Conservation (phyloP, 352 stramenopile genomes). For the Globisporangium lucens region DNA sequence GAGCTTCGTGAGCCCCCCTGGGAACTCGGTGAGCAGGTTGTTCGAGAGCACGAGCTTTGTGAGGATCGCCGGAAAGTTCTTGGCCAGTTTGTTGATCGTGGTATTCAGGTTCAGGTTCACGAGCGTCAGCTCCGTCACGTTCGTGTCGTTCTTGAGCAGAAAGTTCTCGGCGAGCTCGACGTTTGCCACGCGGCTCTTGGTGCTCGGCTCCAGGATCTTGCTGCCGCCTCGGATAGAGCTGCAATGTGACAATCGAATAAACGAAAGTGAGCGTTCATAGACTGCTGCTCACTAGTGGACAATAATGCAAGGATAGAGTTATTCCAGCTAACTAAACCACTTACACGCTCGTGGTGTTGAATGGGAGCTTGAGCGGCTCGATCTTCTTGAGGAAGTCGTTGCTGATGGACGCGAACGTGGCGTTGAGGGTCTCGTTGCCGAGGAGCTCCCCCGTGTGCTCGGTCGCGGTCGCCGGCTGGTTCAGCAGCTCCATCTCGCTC, state of each 20-base stretch:
- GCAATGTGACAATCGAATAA: neutral
- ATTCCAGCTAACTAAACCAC: too few species aligned
- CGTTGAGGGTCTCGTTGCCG: neutral
- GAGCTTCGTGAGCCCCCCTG: neutral
- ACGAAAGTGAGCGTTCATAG: neutral
- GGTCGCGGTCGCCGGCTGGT: neutral
- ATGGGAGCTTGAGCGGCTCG: neutral
- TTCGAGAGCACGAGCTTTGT: constrained; percentile 7
- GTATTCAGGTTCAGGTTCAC: constrained; percentile 5
- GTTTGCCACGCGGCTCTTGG: neutral
- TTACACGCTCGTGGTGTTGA: constrained; percentile 2
- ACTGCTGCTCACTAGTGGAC: neutral
- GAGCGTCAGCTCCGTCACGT: constrained; percentile 4
- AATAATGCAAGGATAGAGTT: neutral
- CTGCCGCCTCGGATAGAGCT: neutral
- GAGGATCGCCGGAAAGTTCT: neutral
- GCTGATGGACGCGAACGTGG: neutral
- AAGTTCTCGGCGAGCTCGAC: neutral
- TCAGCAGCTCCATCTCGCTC: neutral
- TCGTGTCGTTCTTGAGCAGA: constrained; percentile 4
- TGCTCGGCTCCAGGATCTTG: neutral
- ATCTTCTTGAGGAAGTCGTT: constrained; percentile 3
- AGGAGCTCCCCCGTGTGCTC: neutral
- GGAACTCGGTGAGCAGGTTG: constrained; percentile 1
- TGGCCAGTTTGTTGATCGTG: neutral